Conservation (phyloP, 257 asterid species). For the Solanum commersonii region DNA sequence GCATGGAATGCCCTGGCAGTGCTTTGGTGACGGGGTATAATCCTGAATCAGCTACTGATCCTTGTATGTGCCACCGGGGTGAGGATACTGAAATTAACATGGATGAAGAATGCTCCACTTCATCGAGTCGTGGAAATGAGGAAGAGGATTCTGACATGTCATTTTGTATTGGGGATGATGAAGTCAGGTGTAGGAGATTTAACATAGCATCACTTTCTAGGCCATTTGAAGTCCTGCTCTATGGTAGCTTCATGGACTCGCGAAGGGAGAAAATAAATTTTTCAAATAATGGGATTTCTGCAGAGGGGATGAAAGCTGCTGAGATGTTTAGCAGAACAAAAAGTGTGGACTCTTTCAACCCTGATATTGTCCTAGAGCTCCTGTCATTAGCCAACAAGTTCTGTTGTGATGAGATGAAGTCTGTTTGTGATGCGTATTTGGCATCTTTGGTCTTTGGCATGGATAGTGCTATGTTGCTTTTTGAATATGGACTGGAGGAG, state of each 20-base stretch:
- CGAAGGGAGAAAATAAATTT: conserved; percentile 65
- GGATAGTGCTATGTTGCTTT: conserved; percentile 51
- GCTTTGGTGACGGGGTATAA: conserved; percentile 67
- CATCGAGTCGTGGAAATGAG: conserved; percentile 26
- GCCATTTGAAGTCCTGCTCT: conserved; percentile 74
- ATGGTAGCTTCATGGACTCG: conserved; percentile 72
- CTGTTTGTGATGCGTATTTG: conserved; percentile 61
- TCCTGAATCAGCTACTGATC: conserved; percentile 70
- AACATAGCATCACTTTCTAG: conserved; percentile 71
- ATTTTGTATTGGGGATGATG: conserved; percentile 73
- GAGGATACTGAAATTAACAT: conserved; percentile 6
- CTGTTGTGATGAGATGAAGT: conserved; percentile 81
- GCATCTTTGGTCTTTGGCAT: conserved; percentile 60
- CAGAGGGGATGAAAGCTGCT: conserved; percentile 65
- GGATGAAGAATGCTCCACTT: conserved; percentile 62
- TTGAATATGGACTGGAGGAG: conserved; percentile 81
- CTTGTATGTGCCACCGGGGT: conserved; percentile 38
- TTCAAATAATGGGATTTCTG: conserved; percentile 57
- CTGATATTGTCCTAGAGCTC: conserved; percentile 60
- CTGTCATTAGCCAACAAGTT: conserved; percentile 62
- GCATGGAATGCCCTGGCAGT: conserved; percentile 66
- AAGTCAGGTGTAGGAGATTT: conserved; percentile 69
- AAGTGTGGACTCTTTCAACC: conserved; percentile 50
- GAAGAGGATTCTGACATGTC: conserved; percentile 57
- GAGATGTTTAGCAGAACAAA: conserved; percentile 65